phyloP scores from a whole-genome alignment of 1,284 basidiomycete genomes.

The Apiotrichum siamense region DNA sequence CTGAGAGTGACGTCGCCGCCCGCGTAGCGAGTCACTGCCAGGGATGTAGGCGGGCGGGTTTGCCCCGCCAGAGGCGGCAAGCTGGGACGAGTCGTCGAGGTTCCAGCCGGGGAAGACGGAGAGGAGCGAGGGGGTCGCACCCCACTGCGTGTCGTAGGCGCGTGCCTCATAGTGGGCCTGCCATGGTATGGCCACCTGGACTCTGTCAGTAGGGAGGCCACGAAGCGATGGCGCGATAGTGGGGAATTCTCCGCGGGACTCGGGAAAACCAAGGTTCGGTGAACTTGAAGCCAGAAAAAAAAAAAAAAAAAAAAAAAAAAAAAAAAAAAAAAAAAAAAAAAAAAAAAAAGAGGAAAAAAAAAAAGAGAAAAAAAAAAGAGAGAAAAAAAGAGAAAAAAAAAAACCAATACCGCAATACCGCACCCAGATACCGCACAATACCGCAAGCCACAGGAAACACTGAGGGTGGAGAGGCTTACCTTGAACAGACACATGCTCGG shows the following conservation, averaged over 20 bases:
- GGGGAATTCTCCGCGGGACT: too few species aligned
- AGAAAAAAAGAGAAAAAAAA: background rate
- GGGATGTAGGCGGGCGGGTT: background rate
- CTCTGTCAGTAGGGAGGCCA: background rate
- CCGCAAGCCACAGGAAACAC: too few species aligned
- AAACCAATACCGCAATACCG: too few species aligned
- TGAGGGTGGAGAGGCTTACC: constrained; percentile 24
- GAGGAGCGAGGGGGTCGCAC: constrained; percentile 29
- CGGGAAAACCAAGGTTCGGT: too few species aligned
- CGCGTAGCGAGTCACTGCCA: constrained; percentile 8
- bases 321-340: too few species aligned
- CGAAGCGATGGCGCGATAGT: background rate
- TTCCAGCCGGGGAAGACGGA: constrained; percentile 39
- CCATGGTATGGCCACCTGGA: constrained; percentile 39
- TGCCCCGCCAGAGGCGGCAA: constrained; percentile 14
- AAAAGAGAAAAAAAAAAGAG: too few species aligned
- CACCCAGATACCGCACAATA: too few species aligned
- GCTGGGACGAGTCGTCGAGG: constrained; percentile 39
- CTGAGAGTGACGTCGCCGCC: background rate
- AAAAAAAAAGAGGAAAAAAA: too few species aligned
- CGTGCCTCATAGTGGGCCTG: constrained; percentile 35
- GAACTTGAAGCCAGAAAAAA: too few species aligned
- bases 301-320: too few species aligned
- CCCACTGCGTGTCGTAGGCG: constrained; percentile 31
- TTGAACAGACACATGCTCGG: constrained; percentile 36